These are phyloP conservation scores for Pholiota conissans DNA, from an alignment of 768 basidiomycete species.

Conservation along the genomic window DNA sequence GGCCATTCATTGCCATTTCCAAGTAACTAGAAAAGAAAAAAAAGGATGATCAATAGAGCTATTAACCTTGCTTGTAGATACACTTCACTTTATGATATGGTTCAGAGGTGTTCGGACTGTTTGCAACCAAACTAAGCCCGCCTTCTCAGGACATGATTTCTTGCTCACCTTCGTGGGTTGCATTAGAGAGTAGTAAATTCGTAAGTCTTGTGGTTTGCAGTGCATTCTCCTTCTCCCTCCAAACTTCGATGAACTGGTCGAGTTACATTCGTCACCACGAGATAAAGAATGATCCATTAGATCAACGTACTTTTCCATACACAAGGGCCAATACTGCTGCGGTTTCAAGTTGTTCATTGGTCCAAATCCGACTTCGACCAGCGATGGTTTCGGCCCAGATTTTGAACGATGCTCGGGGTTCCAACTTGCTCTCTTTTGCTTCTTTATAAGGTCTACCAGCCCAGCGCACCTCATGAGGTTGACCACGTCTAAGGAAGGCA, in stretches of 20 bases:
- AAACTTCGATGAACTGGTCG: conserved; percentile 80
- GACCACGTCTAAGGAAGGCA: conserved; percentile 76
- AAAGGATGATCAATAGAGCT: background rate
- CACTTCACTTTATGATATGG: conserved; percentile 75
- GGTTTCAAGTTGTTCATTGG: conserved; percentile 82
- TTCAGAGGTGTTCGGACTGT: conserved; percentile 74
- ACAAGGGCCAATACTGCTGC: conserved; percentile 78
- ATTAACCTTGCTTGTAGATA: background rate
- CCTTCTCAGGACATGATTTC: background rate
- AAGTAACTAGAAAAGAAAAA: conserved; percentile 51
- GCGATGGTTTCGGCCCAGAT: conserved; percentile 75
- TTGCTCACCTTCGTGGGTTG: conserved; percentile 71
- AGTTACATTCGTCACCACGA: background rate
- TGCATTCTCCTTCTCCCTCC: conserved; percentile 80
- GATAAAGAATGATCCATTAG: background rate
- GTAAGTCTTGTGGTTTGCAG: conserved; percentile 72
- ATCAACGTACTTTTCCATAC: conserved; percentile 60
- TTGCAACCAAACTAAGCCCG: background rate
- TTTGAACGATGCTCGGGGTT: conserved; percentile 81
- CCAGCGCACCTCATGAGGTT: conserved; percentile 71
- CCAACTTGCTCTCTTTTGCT: conserved; percentile 40
- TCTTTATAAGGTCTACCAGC: conserved; percentile 70
- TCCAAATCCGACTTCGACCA: conserved; percentile 70
- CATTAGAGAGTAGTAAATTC: conserved; percentile 74
- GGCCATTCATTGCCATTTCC: conserved; percentile 78